Evolutionary conservation across 495 filamentous ascomycete genomes (phyloP), one percentile per base, ranked within the genome.

Genomic region (Collariella sp.): DNA sequence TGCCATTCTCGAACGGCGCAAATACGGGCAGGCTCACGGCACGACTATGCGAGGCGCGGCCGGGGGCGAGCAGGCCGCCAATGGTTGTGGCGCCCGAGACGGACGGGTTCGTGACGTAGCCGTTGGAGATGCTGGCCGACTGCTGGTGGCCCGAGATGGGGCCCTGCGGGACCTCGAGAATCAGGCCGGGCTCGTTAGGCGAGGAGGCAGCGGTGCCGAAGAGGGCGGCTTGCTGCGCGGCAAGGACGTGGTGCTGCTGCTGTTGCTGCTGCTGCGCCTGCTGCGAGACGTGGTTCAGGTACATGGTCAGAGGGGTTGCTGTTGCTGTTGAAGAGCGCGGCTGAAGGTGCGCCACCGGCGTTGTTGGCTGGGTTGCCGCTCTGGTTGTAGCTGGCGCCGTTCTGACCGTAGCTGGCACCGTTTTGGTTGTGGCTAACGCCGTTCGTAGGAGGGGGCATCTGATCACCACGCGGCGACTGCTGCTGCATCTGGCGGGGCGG

Each of bases 281-380:
- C 23, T 87, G 79, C 3, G 83, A 88, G 46, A 90, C 84, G 66
- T 95, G 89, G 67, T 81, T 87, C 38, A 96, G 80, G 67, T 95
- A 96, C 83, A 96, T 79, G n/a, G 88, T 94, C 63, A 98, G 71
- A n/a, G 0, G 93, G 93, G 67, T 98, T 98, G 75, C 80, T 91
- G 52, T 76, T 83, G 36, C 79, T 81, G 66, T 91, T 91, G 65
- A 95, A 80, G 54, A 95, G 76, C 5, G 81, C 80, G 3, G 86
- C 66, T 43, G 70, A 54, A 47, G 71, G 58, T 41, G 74, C 62
- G 15, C 67, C 59, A 16, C 64, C 66, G 15, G 64, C 65, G 62
- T 72, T 67, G 26, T 68, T 74, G 23, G 75, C 74, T 16, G 75
- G 75, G 60, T 70, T 70, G 41, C 86, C 82, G 51, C 75, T 78